Evolutionary conservation across 495 filamentous ascomycete species (phyloP).

Genomic region (Aspergillus panamensis): DNA sequence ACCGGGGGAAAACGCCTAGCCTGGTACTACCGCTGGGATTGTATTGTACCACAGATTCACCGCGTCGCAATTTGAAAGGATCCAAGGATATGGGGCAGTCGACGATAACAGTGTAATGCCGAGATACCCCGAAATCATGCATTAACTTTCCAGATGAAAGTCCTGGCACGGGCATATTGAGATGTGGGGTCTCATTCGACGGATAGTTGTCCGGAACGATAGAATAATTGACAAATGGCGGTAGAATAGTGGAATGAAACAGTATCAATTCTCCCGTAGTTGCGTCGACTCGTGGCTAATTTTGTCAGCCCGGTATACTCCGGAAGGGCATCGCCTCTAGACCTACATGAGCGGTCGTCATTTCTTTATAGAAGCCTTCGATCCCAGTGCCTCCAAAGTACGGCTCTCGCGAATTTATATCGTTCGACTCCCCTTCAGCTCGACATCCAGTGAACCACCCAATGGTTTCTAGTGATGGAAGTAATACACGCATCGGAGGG

Average conservation of each 20-base stretch:
- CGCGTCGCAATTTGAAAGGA: slow-evolving; percentile 51
- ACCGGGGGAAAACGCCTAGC: slow-evolving; percentile 61
- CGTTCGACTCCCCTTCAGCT: slow-evolving; percentile 44
- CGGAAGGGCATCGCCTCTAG: neutral
- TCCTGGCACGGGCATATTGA: slow-evolving; percentile 52
- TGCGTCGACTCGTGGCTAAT: slow-evolving; percentile 58
- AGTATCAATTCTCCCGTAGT: slow-evolving; percentile 58
- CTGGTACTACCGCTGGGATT: slow-evolving; percentile 50
- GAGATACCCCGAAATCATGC: slow-evolving; percentile 67
- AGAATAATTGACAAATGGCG: slow-evolving; percentile 64
- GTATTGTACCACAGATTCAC: slow-evolving; percentile 53
- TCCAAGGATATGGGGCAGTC: slow-evolving; percentile 63
- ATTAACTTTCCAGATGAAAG: slow-evolving; percentile 62
- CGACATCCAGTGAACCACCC: slow-evolving; percentile 61
- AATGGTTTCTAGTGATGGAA: slow-evolving; percentile 58
- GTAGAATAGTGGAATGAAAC: slow-evolving; percentile 56
- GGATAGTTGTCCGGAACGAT: slow-evolving; percentile 41
- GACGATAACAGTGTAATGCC: slow-evolving; percentile 57
- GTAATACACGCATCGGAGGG: slow-evolving; percentile 57
- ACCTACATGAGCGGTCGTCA: slow-evolving; percentile 59
- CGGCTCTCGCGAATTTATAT: slow-evolving; percentile 16
- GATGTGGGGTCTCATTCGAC: slow-evolving; percentile 11
- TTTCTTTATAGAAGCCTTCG: slow-evolving; percentile 57
- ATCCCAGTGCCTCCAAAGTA: slow-evolving; percentile 51
- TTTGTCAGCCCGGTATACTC: too few species aligned